Conservation (phyloP, 257 asterid species). For the Marsdenia floribunda region DNA sequence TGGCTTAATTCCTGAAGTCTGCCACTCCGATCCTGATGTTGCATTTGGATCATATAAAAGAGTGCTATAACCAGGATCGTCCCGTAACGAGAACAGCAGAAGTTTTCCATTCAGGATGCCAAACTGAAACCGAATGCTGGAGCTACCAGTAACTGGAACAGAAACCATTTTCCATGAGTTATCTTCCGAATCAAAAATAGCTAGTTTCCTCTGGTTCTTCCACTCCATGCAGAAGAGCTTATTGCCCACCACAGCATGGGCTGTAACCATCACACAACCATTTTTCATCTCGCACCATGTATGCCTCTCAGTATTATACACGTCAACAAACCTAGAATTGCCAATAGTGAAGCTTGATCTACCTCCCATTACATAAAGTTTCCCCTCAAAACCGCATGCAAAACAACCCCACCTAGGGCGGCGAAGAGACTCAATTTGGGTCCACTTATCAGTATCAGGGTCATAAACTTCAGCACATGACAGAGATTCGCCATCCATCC, state of each 20-base stretch:
- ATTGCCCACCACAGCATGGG: constrained; percentile 66
- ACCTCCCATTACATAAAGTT: constrained; percentile 82
- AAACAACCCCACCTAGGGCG: constrained; percentile 84
- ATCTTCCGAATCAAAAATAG: constrained; percentile 46
- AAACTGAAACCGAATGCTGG: constrained; percentile 54
- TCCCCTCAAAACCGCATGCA: constrained; percentile 58
- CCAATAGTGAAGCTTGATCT: constrained; percentile 82
- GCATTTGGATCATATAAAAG: constrained; percentile 67
- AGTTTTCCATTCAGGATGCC: constrained; percentile 67
- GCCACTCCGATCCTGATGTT: constrained; percentile 61
- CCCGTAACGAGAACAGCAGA: constrained; percentile 51
- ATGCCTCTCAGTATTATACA: constrained; percentile 47
- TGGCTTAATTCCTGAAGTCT: constrained; percentile 48
- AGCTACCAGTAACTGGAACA: constrained; percentile 60
- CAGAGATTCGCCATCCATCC: constrained; percentile 53
- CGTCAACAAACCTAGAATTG: constrained; percentile 58
- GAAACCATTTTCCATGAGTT: constrained; percentile 65
- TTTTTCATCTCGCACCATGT: constrained; percentile 68
- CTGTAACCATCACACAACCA: constrained; percentile 86
- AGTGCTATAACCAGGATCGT: constrained; percentile 41
- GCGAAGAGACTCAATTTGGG: constrained; percentile 47
- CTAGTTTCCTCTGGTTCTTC: constrained; percentile 68
- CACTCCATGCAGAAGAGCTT: constrained; percentile 80
- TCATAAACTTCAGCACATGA: constrained; percentile 74
- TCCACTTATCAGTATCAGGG: constrained; percentile 55